Conservation (phyloP, 495 filamentous ascomycete genomes). For the Haplographium delicatum region DNA sequence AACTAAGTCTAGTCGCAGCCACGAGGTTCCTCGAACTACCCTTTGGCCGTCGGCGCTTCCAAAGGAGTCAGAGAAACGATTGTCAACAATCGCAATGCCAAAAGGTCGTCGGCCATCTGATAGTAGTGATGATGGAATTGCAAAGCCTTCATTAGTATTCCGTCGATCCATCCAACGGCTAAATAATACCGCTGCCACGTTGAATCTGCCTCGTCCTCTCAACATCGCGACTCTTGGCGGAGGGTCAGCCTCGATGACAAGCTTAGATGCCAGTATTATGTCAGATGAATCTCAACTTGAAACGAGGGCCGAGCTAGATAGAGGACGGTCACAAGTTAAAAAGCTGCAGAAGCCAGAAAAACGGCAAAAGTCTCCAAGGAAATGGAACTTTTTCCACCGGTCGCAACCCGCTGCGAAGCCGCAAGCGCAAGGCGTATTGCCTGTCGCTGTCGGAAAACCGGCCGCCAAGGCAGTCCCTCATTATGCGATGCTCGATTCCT, state of each 20-base stretch:
- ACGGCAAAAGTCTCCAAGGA: constrained; percentile 53
- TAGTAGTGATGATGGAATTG: constrained; percentile 44
- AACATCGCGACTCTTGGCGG: constrained; percentile 19
- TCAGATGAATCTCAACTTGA: constrained; percentile 42
- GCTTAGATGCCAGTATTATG: constrained; percentile 45
- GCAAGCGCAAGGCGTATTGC: constrained; percentile 35
- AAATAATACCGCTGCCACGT: constrained; percentile 22
- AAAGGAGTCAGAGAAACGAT: constrained; percentile 12
- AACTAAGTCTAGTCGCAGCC: constrained; percentile 32
- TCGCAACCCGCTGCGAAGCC: constrained; percentile 39
- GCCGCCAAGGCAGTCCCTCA: constrained; percentile 53
- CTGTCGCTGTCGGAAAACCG: constrained; percentile 33
- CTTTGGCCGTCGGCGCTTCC: constrained; percentile 50
- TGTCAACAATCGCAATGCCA: constrained; percentile 7
- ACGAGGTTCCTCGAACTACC: constrained; percentile 29
- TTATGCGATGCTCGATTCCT: constrained; percentile 72
- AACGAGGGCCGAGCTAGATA: constrained; percentile 6
- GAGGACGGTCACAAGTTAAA: constrained; percentile 14
- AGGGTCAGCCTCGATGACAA: constrained; percentile 37
- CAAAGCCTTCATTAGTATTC: constrained; percentile 39
- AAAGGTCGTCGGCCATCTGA: constrained; percentile 39
- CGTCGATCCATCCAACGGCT: constrained; percentile 48
- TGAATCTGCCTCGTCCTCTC: constrained; percentile 17
- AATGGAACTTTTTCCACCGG: constrained; percentile 82
- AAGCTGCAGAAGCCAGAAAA: constrained; percentile 47